phyloP scores from a whole-genome alignment of 352 stramenopile species.

The Globisporangium heterothallicum region DNA sequence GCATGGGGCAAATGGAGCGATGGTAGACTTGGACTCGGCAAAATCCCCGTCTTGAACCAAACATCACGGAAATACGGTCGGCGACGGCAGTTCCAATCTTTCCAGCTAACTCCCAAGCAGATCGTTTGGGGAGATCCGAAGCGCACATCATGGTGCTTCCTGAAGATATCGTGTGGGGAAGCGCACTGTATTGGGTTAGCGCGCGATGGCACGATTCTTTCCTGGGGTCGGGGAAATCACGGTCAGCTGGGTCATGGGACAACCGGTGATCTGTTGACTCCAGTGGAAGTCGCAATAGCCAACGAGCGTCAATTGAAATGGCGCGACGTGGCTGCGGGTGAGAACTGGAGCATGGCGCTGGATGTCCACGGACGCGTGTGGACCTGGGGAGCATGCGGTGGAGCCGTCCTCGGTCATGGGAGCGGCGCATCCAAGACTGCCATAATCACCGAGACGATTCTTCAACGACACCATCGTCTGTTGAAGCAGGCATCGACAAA shows the following conservation, averaged over 20 bases:
- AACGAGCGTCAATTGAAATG: constrained; percentile 13
- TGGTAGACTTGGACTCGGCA: constrained; percentile 63
- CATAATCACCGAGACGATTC: constrained; percentile 30
- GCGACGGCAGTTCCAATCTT: constrained; percentile 54
- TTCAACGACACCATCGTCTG: constrained; percentile 37
- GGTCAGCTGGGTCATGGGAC: constrained; percentile 76
- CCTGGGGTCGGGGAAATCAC: constrained; percentile 73
- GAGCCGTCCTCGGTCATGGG: constrained; percentile 57
- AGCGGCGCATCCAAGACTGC: constrained; percentile 16
- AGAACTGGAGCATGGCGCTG: constrained; percentile 79
- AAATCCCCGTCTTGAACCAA: constrained; percentile 43
- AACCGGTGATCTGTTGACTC: constrained; percentile 24
- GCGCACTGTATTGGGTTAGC: constrained; percentile 76
- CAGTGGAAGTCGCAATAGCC: constrained; percentile 13
- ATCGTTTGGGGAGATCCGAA: not conserved
- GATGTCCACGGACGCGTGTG: constrained; percentile 60
- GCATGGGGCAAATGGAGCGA: constrained; percentile 79
- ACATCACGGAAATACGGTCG: constrained; percentile 28
- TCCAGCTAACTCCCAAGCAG: constrained; percentile 36
- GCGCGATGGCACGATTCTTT: constrained; percentile 41
- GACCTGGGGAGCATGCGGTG: constrained; percentile 69
- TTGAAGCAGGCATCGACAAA: constrained; percentile 8
- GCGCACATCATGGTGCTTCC: constrained; percentile 7
- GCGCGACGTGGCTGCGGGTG: constrained; percentile 51
- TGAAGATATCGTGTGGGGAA: constrained; percentile 60